Conservation (phyloP, 306 rosid species). For the Medicago truncatula region MtrunA17r5.0-ANR NC_053044.1:42973001-42973500, state of each 20-base stretch:
- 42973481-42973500: conserved; percentile 15
- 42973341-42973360: conserved; percentile 78
- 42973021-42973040: background rate
- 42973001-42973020: conserved; percentile 11
- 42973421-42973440: conserved; percentile 94
- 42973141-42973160: conserved; percentile 27
- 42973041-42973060: background rate
- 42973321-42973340: conserved; percentile 95
- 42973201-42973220: conserved; percentile 39
- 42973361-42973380: conserved; percentile 73
- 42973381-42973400: conserved; percentile 97
- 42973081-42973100: conserved; percentile 27
- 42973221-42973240: background rate
- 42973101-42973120: conserved; percentile 12
- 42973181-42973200: conserved; percentile 36
- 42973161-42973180: conserved; percentile 14
- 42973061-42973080: conserved; percentile 36
- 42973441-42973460: conserved; percentile 92
- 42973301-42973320: conserved; percentile 61
- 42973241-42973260: conserved; percentile 33
- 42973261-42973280: conserved; percentile 31
- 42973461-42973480: conserved; percentile 40
- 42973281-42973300: conserved; percentile 25
- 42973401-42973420: conserved; percentile 84
- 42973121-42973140: background rate